phyloP scores from a whole-genome alignment of 2,329 filamentous ascomycete genomes.

The Fonsecaea pugnacius region DNA sequence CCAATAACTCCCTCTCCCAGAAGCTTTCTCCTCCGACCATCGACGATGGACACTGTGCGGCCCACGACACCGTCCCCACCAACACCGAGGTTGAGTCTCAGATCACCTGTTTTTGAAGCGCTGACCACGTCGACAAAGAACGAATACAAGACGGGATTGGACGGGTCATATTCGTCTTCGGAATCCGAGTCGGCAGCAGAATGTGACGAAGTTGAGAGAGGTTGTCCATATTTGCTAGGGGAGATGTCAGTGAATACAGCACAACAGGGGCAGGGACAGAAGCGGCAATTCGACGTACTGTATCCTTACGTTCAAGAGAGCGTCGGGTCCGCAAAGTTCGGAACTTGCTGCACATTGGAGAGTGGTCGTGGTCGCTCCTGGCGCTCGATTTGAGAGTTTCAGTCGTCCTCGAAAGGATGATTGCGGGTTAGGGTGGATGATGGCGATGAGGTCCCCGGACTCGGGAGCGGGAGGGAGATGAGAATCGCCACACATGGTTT shows the following conservation, averaged over 20 bases:
- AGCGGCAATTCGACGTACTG: slow-evolving; percentile 23
- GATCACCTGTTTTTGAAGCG: background rate
- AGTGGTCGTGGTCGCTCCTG: slow-evolving; percentile 24
- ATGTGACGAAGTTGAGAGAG: slow-evolving; percentile 17
- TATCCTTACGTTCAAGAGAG: slow-evolving; percentile 24
- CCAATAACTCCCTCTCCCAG: slow-evolving; percentile 36
- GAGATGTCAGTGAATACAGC: background rate
- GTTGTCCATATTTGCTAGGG: slow-evolving; percentile 30
- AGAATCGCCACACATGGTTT: slow-evolving; percentile 31
- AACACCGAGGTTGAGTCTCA: slow-evolving; percentile 34
- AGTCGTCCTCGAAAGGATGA: slow-evolving; percentile 31
- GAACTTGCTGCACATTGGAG: slow-evolving; percentile 19
- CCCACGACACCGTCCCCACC: slow-evolving; percentile 36
- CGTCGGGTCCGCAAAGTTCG: background rate
- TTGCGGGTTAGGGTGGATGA: slow-evolving; percentile 34
- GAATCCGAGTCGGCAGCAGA: background rate
- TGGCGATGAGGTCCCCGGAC: slow-evolving; percentile 35
- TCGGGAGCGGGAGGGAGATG: slow-evolving; percentile 35
- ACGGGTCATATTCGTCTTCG: slow-evolving; percentile 3
- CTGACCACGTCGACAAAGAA: slow-evolving; percentile 25
- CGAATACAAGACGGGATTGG: slow-evolving; percentile 34
- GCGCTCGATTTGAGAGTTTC: slow-evolving; percentile 27
- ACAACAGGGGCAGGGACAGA: background rate
- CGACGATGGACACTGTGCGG: slow-evolving; percentile 33
- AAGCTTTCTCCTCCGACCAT: slow-evolving; percentile 22